Evolutionary conservation across 2,329 filamentous ascomycete species (phyloP), one percentile per base, ranked within the genome.

Genomic region (Escovopsis sp.): DNA sequence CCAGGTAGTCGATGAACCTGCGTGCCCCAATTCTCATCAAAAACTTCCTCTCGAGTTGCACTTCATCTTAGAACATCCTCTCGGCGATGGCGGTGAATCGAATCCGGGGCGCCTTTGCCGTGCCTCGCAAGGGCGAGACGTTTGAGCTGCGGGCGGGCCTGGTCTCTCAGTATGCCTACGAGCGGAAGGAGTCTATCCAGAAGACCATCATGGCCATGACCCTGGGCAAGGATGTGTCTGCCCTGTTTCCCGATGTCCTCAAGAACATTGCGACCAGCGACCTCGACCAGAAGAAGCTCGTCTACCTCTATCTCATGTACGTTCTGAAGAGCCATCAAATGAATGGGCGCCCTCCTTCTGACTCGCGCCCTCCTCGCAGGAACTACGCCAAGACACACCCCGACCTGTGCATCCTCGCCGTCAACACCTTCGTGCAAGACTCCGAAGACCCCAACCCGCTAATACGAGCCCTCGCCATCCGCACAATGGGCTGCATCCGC

Each of bases 151-250:
- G 91, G 61, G 86, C 89, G 49, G 91, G 91, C 33, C 71, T 98
- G 61, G 91, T 93, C 49, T 98, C 91, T 49, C 91, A 98, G 68
- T 98, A 96, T 81, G 91, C 91, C 46, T 95, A 93, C 67, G 91
- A 98, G 75, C 81, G 87, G 57, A 98, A 98, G 65, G 91, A 98
- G 70, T 84, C 91, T 20, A 98, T 98, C 53, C 91, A 98, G 61
- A 96, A 94, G 73, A 98, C 91, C 50, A 98, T 98, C 67, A 96
- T 96, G 88, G 88, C 91, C 59, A 98, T 98, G 91, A 98, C 91
- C 1, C 64, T 98, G 53, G 91, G 91, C 62, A 98, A 98, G 65
- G 91, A 98, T 66, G 91, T 98, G 45, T 98, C 91, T 41, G 84
- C 88, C 43, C 70, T 98, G 49, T 98, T 98, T 60, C 91, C 91